Evolutionary conservation across 2,329 filamentous ascomycete genomes (phyloP).

Genomic region (Leptographium galeiforme): DNA sequence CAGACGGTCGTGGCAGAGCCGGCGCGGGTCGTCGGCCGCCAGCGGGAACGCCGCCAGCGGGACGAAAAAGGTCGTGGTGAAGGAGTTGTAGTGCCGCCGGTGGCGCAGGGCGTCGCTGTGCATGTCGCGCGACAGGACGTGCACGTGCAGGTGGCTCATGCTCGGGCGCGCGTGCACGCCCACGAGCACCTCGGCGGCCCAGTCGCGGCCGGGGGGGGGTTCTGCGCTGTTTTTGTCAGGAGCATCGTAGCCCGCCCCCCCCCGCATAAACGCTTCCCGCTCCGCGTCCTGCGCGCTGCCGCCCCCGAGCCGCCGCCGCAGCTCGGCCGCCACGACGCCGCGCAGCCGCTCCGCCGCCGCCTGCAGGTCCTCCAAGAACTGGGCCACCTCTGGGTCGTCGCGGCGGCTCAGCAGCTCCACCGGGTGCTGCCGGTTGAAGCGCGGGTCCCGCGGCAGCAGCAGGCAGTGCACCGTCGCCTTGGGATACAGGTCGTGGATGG

Average conservation of each 20-base stretch:
- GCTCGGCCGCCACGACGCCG: conserved; percentile 56
- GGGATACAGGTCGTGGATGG: conserved; percentile 72
- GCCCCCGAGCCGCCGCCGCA: conserved; percentile 54
- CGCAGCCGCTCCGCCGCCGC: conserved; percentile 48
- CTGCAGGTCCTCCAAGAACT: conserved; percentile 53
- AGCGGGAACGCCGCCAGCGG: conserved; percentile 69
- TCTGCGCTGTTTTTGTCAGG: conserved; percentile 40
- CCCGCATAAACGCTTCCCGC: conserved; percentile 55
- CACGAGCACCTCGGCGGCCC: conserved; percentile 57
- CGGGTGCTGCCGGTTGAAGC: conserved; percentile 22
- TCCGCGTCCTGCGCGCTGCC: conserved; percentile 48
- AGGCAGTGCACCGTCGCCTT: conserved; percentile 79
- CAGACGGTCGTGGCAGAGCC: background rate
- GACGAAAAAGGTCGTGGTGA: conserved; percentile 75
- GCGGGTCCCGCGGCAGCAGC: conserved; percentile 64
- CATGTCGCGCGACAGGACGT: conserved; percentile 74
- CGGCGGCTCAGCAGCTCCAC: conserved; percentile 31
- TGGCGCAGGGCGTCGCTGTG: conserved; percentile 59
- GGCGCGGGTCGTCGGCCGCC: conserved; percentile 49
- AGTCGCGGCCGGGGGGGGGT: conserved; percentile 61
- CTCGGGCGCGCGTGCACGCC: conserved; percentile 81
- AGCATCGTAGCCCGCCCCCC: conserved; percentile 10
- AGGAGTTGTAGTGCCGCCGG: conserved; percentile 84
- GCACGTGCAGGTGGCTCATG: conserved; percentile 86
- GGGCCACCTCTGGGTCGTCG: conserved; percentile 12